phyloP scores from a whole-genome alignment of 768 basidiomycete species.

The Psilocybe tampanensis region DNA sequence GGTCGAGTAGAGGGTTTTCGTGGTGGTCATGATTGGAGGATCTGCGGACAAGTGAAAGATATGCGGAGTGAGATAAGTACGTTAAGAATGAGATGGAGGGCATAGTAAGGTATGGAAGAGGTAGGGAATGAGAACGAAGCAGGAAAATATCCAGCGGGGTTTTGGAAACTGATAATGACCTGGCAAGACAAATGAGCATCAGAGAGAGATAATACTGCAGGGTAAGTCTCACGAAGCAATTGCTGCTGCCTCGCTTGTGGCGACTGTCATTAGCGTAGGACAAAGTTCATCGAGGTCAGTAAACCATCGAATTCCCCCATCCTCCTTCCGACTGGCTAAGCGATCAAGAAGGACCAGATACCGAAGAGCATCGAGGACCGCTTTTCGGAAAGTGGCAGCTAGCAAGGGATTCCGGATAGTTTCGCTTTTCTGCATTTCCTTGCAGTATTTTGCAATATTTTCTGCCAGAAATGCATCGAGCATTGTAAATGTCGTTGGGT shows the following conservation, averaged over 20 bases:
- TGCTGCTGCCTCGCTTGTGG: constrained; percentile 52
- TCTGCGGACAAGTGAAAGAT: constrained; percentile 59
- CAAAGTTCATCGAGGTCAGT: constrained; percentile 60
- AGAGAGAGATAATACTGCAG: constrained; percentile 10
- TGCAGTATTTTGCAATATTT: constrained; percentile 57
- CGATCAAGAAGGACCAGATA: constrained; percentile 77
- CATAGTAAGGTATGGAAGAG: constrained; percentile 69
- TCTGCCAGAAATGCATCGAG: constrained; percentile 66
- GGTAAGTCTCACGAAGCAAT: constrained; percentile 50
- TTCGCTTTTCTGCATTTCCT: constrained; percentile 59
- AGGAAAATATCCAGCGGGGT: constrained; percentile 76
- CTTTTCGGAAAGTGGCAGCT: constrained; percentile 50
- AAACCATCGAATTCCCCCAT: constrained; percentile 76
- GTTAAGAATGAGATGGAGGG: constrained; percentile 76
- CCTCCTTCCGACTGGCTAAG: constrained; percentile 61
- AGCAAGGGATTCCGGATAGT: constrained; percentile 51
- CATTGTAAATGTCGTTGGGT: constrained; percentile 51
- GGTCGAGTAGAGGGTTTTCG: constrained; percentile 46
- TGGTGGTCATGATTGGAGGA: constrained; percentile 17
- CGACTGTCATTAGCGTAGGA: constrained; percentile 49
- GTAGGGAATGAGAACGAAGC: constrained; percentile 63
- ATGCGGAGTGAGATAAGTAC: constrained; percentile 68
- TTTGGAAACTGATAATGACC: constrained; percentile 37
- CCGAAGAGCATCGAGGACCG: constrained; percentile 56
- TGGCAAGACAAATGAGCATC: constrained; percentile 18